Percentiles rank a stretch among this genome's conserved stretches.
phyloP scores from a whole-genome alignment of 306 rosid genomes.

The Vigna angularis region DNA sequence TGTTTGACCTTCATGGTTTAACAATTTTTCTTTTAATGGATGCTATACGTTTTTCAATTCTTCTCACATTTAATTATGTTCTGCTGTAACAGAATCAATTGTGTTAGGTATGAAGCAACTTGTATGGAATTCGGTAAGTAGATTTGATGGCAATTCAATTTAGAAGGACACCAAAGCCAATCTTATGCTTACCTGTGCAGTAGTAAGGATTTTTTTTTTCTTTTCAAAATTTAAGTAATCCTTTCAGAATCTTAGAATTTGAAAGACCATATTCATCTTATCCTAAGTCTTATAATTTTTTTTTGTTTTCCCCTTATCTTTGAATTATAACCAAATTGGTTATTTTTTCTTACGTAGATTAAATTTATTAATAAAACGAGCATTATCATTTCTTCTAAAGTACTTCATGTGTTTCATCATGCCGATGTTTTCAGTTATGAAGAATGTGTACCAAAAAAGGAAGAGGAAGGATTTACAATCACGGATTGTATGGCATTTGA shows the following conservation, averaged over 20 bases:
- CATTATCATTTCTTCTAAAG: background rate
- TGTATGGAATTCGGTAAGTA: background rate
- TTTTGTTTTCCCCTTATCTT: background rate
- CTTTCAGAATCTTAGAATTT: background rate
- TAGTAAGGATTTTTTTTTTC: background rate
- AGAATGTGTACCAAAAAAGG: background rate
- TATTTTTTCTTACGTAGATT: background rate
- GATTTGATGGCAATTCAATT: constrained; percentile 4
- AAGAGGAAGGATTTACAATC: background rate
- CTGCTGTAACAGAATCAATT: too few species aligned
- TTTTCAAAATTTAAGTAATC: background rate
- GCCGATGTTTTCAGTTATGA: background rate
- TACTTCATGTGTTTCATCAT: background rate
- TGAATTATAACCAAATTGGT: background rate
- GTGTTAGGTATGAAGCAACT: too few species aligned
- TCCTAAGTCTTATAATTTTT: background rate
- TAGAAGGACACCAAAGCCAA: background rate
- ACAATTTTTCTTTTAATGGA: too few species aligned
- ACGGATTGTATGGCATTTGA: background rate
- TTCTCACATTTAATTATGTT: too few species aligned
- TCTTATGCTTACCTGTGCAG: background rate
- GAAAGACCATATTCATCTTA: background rate
- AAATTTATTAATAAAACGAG: background rate
- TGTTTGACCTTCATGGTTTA: too few species aligned
- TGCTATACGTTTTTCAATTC: too few species aligned